Evolutionary conservation across 2,329 filamentous ascomycete species (phyloP).

Genomic region (Leptographium procerum): DNA sequence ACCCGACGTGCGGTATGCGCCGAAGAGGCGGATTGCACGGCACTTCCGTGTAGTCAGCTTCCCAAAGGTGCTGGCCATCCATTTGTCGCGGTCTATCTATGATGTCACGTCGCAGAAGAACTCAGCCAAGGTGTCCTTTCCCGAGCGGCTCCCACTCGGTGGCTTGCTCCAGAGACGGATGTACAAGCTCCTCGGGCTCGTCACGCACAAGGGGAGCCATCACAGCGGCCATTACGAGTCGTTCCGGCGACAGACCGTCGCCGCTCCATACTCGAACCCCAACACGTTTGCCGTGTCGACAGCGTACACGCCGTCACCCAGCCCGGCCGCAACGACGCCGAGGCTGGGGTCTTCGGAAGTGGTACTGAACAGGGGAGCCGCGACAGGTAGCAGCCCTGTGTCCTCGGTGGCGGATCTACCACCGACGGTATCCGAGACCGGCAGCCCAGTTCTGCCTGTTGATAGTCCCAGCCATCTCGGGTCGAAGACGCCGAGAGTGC

Average conservation of each 20-base stretch:
- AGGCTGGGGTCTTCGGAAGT: slow-evolving; percentile 20
- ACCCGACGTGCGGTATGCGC: slow-evolving; percentile 62
- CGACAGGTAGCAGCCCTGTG: slow-evolving; percentile 24
- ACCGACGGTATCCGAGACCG: slow-evolving; percentile 15
- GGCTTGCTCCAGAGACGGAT: slow-evolving; percentile 64
- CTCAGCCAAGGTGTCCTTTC: slow-evolving; percentile 84
- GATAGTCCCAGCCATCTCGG: neutral
- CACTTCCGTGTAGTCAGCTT: slow-evolving; percentile 80
- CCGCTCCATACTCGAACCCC: slow-evolving; percentile 70
- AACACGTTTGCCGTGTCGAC: slow-evolving; percentile 66
- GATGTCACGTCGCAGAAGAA: slow-evolving; percentile 81
- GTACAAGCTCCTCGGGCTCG: slow-evolving; percentile 76
- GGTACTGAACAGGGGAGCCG: slow-evolving; percentile 11
- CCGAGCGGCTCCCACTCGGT: slow-evolving; percentile 74
- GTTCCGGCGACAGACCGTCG: slow-evolving; percentile 74
- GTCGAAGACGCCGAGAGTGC: neutral
- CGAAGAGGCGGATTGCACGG: slow-evolving; percentile 73
- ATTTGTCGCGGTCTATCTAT: slow-evolving; percentile 88
- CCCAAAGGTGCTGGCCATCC: slow-evolving; percentile 81
- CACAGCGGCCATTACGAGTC: slow-evolving; percentile 96
- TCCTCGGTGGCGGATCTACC: slow-evolving; percentile 37
- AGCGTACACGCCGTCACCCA: slow-evolving; percentile 55
- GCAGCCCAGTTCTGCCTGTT: slow-evolving; percentile 12
- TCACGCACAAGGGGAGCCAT: slow-evolving; percentile 92
- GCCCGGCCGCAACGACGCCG: slow-evolving; percentile 38